Evolutionary conservation across 2,329 filamentous ascomycete genomes (phyloP), one percentile per base, ranked within the genome.

Genomic region (Pyrenochaeta sp.): DNA sequence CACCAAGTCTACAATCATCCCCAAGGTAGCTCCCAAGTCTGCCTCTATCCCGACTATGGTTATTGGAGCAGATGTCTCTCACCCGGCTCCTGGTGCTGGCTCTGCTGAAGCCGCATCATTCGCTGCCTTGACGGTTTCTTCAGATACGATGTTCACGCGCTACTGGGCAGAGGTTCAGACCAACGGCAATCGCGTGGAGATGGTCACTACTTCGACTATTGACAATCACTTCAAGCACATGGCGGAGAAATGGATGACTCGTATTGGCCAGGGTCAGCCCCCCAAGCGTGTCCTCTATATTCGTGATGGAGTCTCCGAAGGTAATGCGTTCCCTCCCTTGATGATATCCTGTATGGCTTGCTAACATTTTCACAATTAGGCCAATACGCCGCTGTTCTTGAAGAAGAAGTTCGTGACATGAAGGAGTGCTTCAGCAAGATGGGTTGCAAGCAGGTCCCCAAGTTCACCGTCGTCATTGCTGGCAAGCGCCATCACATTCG

Each of bases 401-500:
- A 89, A 2, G 76, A 85, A n/a, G 94, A 99, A 65, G 81, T 97
- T 0, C 66, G 69, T 0, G 81, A 87, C 53, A 86, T 97, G 72
- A 88, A 87, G 71, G 68, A 76, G 0, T 74, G 76, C 18, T 81
- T 91, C 55, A 58, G 61, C 21, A 68, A 77, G 5, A 58, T 67
- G 3, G 68, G 69, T 13, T 65, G 68, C 27, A 71, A 69, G 38
- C 30, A 46, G 6, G 15, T 61, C 13, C 81, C 88, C 3, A 88
- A 88, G 66, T 86, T 96, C 61, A 91, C 91, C 0, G 90, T 96
- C 8, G 83, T 96, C 27, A 82, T 97, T 31, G 92, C 89, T 1
- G 92, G 89, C 1, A 99, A 99, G 80, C 88, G 94, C 3, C 94
- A 99, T 58, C 93, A 48, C 27, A 85, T 96, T 39, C 88, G 94